phyloP scores from a whole-genome alignment of 2,329 filamentous ascomycete species.

The Fusarium penzigii region DNA sequence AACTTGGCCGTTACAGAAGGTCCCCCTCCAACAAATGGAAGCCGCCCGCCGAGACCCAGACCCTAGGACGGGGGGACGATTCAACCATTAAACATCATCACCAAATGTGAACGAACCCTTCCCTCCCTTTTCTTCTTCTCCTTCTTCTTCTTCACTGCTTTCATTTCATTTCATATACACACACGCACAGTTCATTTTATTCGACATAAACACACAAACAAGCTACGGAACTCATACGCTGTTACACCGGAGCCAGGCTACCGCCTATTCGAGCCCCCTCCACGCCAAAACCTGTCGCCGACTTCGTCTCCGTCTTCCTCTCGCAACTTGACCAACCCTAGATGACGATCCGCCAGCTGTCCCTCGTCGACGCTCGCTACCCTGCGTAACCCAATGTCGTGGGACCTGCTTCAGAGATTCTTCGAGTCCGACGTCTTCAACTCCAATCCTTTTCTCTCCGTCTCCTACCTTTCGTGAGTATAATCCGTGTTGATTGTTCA shows the following conservation, averaged over 20 bases:
- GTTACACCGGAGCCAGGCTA: too few relatives aligned
- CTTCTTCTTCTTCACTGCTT: too few relatives aligned
- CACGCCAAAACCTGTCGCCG: background rate
- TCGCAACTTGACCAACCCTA: slow-evolving; percentile 32
- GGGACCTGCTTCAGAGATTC: slow-evolving; percentile 87
- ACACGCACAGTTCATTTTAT: too few relatives aligned
- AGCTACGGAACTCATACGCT: too few relatives aligned
- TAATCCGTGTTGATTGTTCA: too few relatives aligned
- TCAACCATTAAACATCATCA: slow-evolving; percentile 5
- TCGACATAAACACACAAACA: too few relatives aligned
- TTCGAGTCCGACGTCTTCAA: slow-evolving; percentile 94
- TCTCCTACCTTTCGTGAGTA: slow-evolving; percentile 84
- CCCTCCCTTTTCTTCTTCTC: background rate
- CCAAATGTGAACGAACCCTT: slow-evolving; percentile 4
- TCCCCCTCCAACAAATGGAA: too few relatives aligned
- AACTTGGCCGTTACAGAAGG: too few relatives aligned
- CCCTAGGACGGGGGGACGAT: too few relatives aligned
- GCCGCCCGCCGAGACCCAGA: slow-evolving; percentile 2
- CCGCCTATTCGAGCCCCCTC: slow-evolving; percentile 4
- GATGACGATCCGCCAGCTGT: slow-evolving; percentile 40
- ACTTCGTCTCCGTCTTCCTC: slow-evolving; percentile 6
- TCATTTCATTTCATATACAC: too few relatives aligned
- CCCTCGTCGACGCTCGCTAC: slow-evolving; percentile 31
- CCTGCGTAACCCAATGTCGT: slow-evolving; percentile 62
- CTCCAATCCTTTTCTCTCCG: slow-evolving; percentile 83